Percentiles rank a stretch among this genome's conserved stretches.
Evolutionary conservation across 345 rosid species (phyloP).

Genomic region (Diplotaxis tenuifolia): DNA sequence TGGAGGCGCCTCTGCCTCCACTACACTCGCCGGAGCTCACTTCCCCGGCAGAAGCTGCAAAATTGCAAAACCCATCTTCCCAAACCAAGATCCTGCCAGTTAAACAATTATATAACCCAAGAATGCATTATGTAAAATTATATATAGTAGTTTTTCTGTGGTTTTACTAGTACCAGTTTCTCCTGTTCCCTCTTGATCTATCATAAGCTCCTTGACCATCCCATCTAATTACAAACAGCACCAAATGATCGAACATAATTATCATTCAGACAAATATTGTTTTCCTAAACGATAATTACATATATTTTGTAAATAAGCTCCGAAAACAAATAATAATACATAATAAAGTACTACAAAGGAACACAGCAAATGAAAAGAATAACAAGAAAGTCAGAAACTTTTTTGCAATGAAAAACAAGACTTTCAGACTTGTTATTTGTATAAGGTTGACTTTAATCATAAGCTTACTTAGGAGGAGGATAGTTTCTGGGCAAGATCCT

Average conservation of each 20-base stretch:
- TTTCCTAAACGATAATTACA: background rate
- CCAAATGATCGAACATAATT: background rate
- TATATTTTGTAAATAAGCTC: background rate
- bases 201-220: conserved; percentile 94
- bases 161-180: conserved; percentile 69
- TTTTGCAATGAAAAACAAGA: background rate
- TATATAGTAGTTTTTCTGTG: background rate
- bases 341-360: background rate
- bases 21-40: conserved; percentile 56
- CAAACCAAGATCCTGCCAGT: conserved; percentile 86
- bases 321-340: background rate
- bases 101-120: background rate
- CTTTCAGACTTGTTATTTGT: background rate
- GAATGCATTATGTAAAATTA: background rate
- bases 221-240: conserved; percentile 56
- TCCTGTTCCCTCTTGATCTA: conserved; percentile 94
- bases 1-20: conserved; percentile 37
- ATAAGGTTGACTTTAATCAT: background rate
- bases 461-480: conserved; percentile 95
- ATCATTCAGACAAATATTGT: background rate
- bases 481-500: conserved; percentile 97
- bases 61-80: conserved; percentile 99
- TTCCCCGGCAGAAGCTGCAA: conserved; percentile 70
- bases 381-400: background rate
- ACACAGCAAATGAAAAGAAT: background rate